Percentiles rank a stretch among this genome's conserved stretches.
Evolutionary conservation across 352 stramenopile genomes (phyloP).

Genomic region (Elongisporangium prolatum): DNA sequence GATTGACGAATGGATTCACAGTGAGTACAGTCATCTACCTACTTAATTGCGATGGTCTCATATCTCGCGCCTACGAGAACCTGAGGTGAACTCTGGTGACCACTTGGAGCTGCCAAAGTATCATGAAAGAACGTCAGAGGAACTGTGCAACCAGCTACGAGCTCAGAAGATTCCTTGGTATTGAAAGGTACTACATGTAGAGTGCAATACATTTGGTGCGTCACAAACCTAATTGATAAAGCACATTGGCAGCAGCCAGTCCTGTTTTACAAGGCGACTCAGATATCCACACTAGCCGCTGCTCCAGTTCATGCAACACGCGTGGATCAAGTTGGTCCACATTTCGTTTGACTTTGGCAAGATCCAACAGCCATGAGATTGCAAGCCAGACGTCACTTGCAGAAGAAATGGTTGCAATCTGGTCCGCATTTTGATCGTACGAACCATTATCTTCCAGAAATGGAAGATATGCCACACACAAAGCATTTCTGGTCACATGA

Average conservation of each 20-base stretch:
- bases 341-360: slow-evolving; percentile 6
- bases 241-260: slow-evolving; percentile 30
- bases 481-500: slow-evolving; percentile 22
- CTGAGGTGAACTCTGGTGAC: too few relatives aligned
- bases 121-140: too few relatives aligned
- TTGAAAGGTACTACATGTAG: too few relatives aligned
- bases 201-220: too few relatives aligned
- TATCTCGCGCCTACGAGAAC: too few relatives aligned
- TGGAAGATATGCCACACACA: slow-evolving; percentile 53
- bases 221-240: slow-evolving; percentile 28
- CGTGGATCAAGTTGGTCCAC: slow-evolving; percentile 32
- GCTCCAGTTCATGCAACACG: slow-evolving; percentile 23
- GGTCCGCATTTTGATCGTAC: not conserved
- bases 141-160: too few relatives aligned
- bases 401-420: not conserved
- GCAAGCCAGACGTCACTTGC: slow-evolving; percentile 29
- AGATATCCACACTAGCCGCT: slow-evolving; percentile 24
- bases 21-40: not conserved
- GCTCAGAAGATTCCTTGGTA: too few relatives aligned
- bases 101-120: too few relatives aligned
- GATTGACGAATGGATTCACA: not conserved
- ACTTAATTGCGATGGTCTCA: not conserved
- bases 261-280: slow-evolving; percentile 20
- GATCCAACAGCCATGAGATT: slow-evolving; percentile 40
- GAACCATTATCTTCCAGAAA: slow-evolving; percentile 23